A percentile compares a stretch with the other conserved stretches of the same genome.
phyloP scores from a whole-genome alignment of 75 land plant genomes.

The Selaginella moellendorffii region DNA sequence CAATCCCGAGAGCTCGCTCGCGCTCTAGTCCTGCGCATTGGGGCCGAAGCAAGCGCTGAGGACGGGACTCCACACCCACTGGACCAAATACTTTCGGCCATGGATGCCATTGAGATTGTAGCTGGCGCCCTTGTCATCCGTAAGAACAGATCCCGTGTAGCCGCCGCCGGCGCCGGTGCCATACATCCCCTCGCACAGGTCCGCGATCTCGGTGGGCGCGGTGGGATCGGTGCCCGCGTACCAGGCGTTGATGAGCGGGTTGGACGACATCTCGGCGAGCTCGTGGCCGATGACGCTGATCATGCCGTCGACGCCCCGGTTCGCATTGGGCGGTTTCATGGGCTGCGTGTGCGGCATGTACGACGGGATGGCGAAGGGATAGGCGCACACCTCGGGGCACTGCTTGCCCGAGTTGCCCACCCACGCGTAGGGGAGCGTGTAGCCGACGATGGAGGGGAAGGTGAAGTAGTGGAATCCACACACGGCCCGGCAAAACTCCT shows the following conservation, averaged over 20 bases:
- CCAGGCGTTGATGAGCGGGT: slow-evolving; percentile 9
- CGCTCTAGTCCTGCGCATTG: slow-evolving; percentile 35
- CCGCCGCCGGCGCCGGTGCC: slow-evolving; percentile 8
- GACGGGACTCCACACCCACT: slow-evolving; percentile 68
- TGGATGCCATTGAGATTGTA: slow-evolving; percentile 41
- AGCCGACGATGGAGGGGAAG: slow-evolving; percentile 60
- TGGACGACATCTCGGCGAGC: not conserved
- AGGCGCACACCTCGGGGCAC: slow-evolving; percentile 68
- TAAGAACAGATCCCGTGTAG: not conserved
- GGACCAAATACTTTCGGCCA: slow-evolving; percentile 50
- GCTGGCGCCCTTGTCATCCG: not conserved
- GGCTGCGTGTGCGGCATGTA: slow-evolving; percentile 28
- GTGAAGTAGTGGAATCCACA: slow-evolving; percentile 91
- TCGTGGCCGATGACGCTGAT: slow-evolving; percentile 7
- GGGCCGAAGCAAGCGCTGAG: slow-evolving; percentile 54
- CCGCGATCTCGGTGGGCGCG: slow-evolving; percentile 2
- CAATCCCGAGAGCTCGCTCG: too few species aligned
- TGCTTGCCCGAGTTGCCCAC: slow-evolving; percentile 58
- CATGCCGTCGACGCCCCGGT: slow-evolving; percentile 30
- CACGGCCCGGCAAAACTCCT: slow-evolving; percentile 72
- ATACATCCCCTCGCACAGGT: slow-evolving; percentile 10
- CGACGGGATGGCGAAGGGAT: slow-evolving; percentile 64
- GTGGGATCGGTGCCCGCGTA: slow-evolving; percentile 2
- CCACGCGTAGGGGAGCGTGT: slow-evolving; percentile 78
- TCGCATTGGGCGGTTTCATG: slow-evolving; percentile 38